These are phyloP conservation scores for Aureobasidium zeae DNA, from an alignment of 2,329 filamentous ascomycete genomes.

Conservation along the genomic window DNA sequence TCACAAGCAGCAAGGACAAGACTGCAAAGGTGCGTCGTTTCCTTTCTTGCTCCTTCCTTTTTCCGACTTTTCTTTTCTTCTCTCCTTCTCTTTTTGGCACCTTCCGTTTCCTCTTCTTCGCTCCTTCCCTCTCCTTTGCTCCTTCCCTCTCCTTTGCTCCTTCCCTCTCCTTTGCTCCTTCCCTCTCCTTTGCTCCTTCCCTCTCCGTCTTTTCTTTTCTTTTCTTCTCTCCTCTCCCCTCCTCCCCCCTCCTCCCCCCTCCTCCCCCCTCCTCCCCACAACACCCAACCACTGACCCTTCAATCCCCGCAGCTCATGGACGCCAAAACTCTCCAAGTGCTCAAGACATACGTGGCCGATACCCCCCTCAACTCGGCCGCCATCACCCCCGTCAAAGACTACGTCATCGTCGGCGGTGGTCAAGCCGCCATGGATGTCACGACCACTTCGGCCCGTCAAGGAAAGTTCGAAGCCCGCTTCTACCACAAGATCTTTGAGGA, in stretches of 20 bases:
- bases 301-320: conserved; percentile 58
- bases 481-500: conserved; percentile 99
- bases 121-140: too few species aligned
- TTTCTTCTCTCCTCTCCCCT: too few species aligned
- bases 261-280: background rate
- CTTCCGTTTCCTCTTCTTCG: background rate
- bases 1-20: conserved; percentile 98
- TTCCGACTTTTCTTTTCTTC: background rate
- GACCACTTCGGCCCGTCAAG: conserved; percentile 83
- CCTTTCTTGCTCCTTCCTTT: too few species aligned
- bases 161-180: too few species aligned
- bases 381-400: conserved; percentile 94
- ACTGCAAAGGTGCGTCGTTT: conserved; percentile 62
- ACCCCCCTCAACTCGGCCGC: conserved; percentile 93
- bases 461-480: conserved; percentile 98
- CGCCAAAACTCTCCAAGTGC: conserved; percentile 73
- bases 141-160: too few species aligned
- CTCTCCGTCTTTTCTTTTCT: background rate
- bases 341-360: conserved; percentile 88
- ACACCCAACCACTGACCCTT: background rate
- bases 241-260: too few species aligned
- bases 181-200: background rate
- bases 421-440: conserved; percentile 99
- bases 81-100: conserved; percentile 8
- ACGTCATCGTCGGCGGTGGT: conserved; percentile 93